A percentile compares a stretch with the other conserved stretches of the same genome.
Evolutionary conservation across 495 filamentous ascomycete species (phyloP).

Genomic region (Thermochaetoides thermophila): DNA sequence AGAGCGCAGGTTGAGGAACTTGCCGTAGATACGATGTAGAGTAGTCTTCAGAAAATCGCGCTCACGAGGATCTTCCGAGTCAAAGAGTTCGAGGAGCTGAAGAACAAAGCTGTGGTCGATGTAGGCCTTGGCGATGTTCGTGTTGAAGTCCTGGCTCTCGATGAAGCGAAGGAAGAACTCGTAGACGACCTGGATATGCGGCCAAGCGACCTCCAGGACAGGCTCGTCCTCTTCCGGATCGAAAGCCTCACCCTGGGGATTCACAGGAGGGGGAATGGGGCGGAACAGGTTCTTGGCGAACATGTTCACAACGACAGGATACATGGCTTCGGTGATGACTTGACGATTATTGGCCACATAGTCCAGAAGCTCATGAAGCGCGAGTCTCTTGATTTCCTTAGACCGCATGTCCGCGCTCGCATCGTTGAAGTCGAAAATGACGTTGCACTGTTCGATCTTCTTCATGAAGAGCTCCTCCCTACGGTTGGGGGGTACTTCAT

Average conservation of each 20-base stretch:
- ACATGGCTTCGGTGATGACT: constrained; percentile 98
- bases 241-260: constrained; percentile 95
- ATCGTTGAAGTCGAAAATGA: constrained; percentile 99
- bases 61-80: constrained; percentile 95
- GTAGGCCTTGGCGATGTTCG: constrained; percentile 97
- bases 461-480: constrained; percentile 99
- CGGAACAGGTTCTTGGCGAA: constrained; percentile 98
- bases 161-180: constrained; percentile 99
- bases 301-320: constrained; percentile 96
- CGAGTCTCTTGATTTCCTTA: constrained; percentile 98
- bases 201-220: constrained; percentile 96
- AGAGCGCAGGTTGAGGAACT: constrained; percentile 93
- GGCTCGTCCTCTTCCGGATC: constrained; percentile 98
- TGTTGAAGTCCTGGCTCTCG: constrained; percentile 99
- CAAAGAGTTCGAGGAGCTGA: constrained; percentile 93
- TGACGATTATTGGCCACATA: constrained; percentile 98
- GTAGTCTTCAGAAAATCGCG: constrained; percentile 98
- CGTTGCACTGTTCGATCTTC: constrained; percentile 99
- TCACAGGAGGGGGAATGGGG: constrained; percentile 91
- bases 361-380: constrained; percentile 89
- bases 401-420: constrained; percentile 98
- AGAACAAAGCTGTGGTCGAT: constrained; percentile 97
- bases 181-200: constrained; percentile 98
- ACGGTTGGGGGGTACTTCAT: constrained; percentile 88
- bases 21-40: constrained; percentile 94